A percentile compares a stretch with the other conserved stretches of the same genome.
phyloP scores from a whole-genome alignment of 352 stramenopile genomes.

The Globisporangium nodosum region DNA sequence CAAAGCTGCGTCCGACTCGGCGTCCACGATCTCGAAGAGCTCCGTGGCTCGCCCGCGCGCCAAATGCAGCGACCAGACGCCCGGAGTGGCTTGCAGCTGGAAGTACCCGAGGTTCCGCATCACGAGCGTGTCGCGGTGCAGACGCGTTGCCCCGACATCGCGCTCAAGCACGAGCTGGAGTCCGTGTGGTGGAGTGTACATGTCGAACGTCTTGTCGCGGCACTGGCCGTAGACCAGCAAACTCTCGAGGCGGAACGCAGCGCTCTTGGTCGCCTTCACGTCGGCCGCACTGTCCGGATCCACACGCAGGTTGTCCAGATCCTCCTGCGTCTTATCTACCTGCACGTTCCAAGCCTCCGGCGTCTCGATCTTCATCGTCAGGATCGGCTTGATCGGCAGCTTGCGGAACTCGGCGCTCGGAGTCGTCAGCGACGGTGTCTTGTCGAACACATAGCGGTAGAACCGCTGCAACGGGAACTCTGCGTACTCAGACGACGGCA shows the following conservation, averaged over 20 bases:
- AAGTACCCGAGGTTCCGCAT: conserved; percentile 99
- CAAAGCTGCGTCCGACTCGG: conserved; percentile 21
- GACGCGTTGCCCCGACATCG: conserved; percentile 37
- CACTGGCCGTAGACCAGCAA: conserved; percentile 91
- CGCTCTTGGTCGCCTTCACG: conserved; percentile 55
- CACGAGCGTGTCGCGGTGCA: conserved; percentile 95
- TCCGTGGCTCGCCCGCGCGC: conserved; percentile 70
- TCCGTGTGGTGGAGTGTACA: conserved; percentile 81
- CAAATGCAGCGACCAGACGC: conserved; percentile 92
- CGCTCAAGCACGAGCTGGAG: conserved; percentile 89
- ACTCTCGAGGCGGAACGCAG: conserved; percentile 84
- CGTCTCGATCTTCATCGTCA: conserved; percentile 93
- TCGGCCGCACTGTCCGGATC: conserved; percentile 49
- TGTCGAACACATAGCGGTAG: conserved; percentile 89
- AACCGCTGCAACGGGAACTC: conserved; percentile 91
- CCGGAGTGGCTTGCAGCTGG: conserved; percentile 96
- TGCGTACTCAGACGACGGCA: conserved; percentile 64
- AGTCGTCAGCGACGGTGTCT: conserved; percentile 31
- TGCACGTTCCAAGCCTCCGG: conserved; percentile 93
- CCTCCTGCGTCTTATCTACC: conserved; percentile 50
- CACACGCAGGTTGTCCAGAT: conserved; percentile 91
- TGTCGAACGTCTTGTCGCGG: conserved; percentile 74
- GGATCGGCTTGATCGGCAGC: conserved; percentile 79
- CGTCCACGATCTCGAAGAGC: conserved; percentile 74
- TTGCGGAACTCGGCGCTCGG: conserved; percentile 66